Conservation (phyloP, 805 yeast species). For the Saccharomyces eubayanus region DNA sequence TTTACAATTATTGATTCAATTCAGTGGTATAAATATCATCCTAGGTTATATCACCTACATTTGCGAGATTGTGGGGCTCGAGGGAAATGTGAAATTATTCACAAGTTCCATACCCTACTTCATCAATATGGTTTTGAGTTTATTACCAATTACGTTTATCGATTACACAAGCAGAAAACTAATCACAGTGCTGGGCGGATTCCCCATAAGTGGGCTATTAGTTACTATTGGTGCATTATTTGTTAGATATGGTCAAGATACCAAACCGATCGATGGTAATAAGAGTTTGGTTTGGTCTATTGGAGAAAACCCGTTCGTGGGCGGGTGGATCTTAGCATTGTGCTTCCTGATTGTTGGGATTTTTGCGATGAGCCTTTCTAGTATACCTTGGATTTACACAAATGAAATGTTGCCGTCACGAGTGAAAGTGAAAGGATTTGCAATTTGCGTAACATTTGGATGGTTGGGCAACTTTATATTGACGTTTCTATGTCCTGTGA, state of each 20-base stretch:
- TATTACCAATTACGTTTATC: slow-evolving; percentile 37
- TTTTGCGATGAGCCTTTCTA: slow-evolving; percentile 38
- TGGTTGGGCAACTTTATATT: slow-evolving; percentile 36
- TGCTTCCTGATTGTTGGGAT: slow-evolving; percentile 40
- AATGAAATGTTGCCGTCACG: slow-evolving; percentile 41
- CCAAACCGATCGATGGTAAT: slow-evolving; percentile 30
- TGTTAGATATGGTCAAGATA: slow-evolving; percentile 30
- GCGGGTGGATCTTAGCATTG: slow-evolving; percentile 37
- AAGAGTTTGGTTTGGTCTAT: slow-evolving; percentile 33
- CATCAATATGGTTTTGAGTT: slow-evolving; percentile 35
- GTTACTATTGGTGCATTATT: slow-evolving; percentile 31
- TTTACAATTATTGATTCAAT: slow-evolving; percentile 37
- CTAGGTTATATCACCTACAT: slow-evolving; percentile 39
- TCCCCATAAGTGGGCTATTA: slow-evolving; percentile 33
- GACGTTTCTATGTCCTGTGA: slow-evolving; percentile 35
- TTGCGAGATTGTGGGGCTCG: slow-evolving; percentile 41
- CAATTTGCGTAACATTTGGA: slow-evolving; percentile 39
- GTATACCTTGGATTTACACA: slow-evolving; percentile 43
- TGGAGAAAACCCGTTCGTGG: slow-evolving; percentile 31
- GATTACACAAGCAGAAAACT: slow-evolving; percentile 42
- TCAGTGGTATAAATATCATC: slow-evolving; percentile 38
- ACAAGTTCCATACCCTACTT: slow-evolving; percentile 36
- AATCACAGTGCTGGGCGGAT: slow-evolving; percentile 37
- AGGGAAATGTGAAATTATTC: slow-evolving; percentile 28
- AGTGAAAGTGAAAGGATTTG: slow-evolving; percentile 40